Base-by-base conservation (phyloP, 139 green algal species). In the Marvania coccoides region DNA sequence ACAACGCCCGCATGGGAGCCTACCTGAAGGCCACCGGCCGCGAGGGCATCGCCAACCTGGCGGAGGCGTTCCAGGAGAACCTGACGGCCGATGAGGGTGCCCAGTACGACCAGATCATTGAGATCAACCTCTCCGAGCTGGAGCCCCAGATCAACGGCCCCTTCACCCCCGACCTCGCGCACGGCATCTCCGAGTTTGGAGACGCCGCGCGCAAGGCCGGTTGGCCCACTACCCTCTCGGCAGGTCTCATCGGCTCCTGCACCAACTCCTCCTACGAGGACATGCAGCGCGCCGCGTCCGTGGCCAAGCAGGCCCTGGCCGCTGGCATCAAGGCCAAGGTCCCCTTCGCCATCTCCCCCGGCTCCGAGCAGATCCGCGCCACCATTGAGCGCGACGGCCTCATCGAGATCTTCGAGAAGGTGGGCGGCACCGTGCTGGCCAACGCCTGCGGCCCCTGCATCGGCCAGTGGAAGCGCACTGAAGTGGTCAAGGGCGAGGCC, bases 361-460 rank as follows among this genome's bases (percentile, higher is more conserved):
- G 91, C 61, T 87, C 72, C 14, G 91, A 97, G 83, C 91, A 97
- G 80, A 96, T 97, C 74, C 79, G 91, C 45, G 90, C 91, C 34
- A 97, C 91, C 61, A 97, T 96, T 61, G 85, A 78, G 54, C 80
- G 91, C 33, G 91, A 97, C 62, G 88, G 90, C 67, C 72, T 96
- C 58, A 86, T 96, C 66, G 87, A 95, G 29, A 71, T 90, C 28
- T 96, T 97, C 65, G 73, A 88, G 47, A 88, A 96, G 84, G 77
- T 95, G 24, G 91, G 91, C 66, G 91, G 87, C 58, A 97, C 91
- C n/a, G 90, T 97, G 73, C 81, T 97, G 47, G 86, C 90, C 60
- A 97, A 97, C 76, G 83, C 87, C 24, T 97, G 91, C 76, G 91
- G 91, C 19, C 91, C 91, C 47, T 97, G 91, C 87, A 97, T 97